These are phyloP conservation scores for Hypoxylon sp. DNA, from an alignment of 2,329 filamentous ascomycete species.

Conservation along the genomic window DNA sequence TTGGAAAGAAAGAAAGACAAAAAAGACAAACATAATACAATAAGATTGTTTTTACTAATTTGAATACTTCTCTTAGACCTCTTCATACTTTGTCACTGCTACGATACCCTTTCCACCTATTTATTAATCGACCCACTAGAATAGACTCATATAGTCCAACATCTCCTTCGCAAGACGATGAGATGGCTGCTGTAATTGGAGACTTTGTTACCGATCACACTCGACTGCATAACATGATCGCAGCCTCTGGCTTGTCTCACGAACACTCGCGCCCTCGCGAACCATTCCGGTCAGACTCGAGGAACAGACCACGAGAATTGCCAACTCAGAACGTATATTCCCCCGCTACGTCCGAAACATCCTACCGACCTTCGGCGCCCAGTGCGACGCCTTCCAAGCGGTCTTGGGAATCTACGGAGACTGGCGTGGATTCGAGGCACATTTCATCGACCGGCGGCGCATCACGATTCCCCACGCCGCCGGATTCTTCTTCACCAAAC, in stretches of 20 bases:
- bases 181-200: constrained; percentile 71
- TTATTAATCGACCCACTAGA: constrained; percentile 20
- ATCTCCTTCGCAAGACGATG: constrained; percentile 47
- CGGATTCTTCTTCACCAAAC: constrained; percentile 61
- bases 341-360: constrained; percentile 31
- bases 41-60: constrained; percentile 19
- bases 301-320: constrained; percentile 46
- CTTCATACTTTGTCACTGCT: constrained; percentile 9
- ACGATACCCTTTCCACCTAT: constrained; percentile 17
- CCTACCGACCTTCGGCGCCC: constrained; percentile 37
- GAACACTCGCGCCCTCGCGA: constrained; percentile 59
- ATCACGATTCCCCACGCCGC: constrained; percentile 62
- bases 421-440: constrained; percentile 36
- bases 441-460: constrained; percentile 51
- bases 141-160: too few relatives aligned
- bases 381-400: constrained; percentile 44
- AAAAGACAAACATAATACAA: constrained; percentile 1
- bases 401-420: constrained; percentile 43
- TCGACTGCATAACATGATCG: constrained; percentile 76
- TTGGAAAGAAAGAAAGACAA: neutral
- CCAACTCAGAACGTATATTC: constrained; percentile 39
- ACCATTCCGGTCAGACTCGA: constrained; percentile 51
- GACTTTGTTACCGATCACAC: constrained; percentile 79
- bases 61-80: constrained; percentile 16
- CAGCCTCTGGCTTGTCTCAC: constrained; percentile 55